Conservation (phyloP, 768 basidiomycete genomes). For the Termitomyces sp. region DNA sequence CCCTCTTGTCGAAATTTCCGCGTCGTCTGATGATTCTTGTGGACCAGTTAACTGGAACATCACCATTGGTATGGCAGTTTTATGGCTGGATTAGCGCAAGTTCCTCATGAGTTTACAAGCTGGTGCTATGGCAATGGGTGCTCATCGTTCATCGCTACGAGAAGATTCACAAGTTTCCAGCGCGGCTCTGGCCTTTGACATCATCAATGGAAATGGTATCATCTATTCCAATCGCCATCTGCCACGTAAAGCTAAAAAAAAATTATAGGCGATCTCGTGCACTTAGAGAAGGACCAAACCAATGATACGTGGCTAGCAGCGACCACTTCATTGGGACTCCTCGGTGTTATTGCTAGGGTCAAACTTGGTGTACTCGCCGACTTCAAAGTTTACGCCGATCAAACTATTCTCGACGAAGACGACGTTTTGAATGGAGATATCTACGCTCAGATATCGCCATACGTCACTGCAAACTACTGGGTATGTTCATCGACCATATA, state of each 20-base stretch:
- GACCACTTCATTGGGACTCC: conserved; percentile 32
- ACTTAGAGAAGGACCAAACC: conserved; percentile 25
- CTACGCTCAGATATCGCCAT: conserved; percentile 27
- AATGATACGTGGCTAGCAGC: conserved; percentile 35
- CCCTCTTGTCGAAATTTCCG: not conserved
- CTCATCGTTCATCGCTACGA: conserved; percentile 34
- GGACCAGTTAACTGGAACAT: conserved; percentile 34
- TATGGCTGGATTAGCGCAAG: not conserved
- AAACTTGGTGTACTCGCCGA: conserved; percentile 28
- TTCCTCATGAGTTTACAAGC: conserved; percentile 14
- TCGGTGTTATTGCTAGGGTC: conserved; percentile 30
- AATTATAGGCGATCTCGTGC: conserved; percentile 27
- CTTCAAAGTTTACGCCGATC: conserved; percentile 34
- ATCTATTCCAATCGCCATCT: not conserved
- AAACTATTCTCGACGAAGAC: conserved; percentile 27
- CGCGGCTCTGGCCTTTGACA: conserved; percentile 30
- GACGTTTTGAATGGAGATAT: conserved; percentile 30
- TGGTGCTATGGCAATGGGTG: conserved; percentile 36
- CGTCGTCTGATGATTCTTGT: not conserved
- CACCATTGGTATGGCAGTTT: conserved; percentile 24
- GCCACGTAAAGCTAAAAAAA: not conserved
- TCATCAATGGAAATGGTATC: conserved; percentile 31
- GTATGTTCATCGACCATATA: conserved; percentile 14
- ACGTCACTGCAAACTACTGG: conserved; percentile 37
- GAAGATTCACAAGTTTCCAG: conserved; percentile 34